Conservation (phyloP, 805 yeast species). For the Kazachstania psychrophila region DNA sequence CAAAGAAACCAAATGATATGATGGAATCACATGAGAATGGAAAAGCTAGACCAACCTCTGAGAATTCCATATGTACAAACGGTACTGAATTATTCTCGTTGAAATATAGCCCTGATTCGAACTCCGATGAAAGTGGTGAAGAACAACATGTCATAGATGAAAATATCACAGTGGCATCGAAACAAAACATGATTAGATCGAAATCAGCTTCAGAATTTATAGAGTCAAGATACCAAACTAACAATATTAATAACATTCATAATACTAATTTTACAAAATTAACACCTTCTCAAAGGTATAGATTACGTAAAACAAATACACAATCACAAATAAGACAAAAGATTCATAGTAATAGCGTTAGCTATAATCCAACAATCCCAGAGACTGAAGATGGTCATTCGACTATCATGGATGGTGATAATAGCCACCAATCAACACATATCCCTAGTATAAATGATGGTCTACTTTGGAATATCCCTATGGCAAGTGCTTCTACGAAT, state of each 20-base stretch:
- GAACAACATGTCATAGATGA: no score
- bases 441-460: constrained; percentile 8
- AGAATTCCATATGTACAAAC: constrained; percentile 22
- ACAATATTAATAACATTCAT: constrained; percentile 2
- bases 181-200: not conserved
- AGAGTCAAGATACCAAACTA: no score
- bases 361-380: no score
- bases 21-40: not conserved
- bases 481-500: constrained; percentile 27
- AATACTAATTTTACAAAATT: constrained; percentile 12
- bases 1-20: no score
- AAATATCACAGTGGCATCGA: not conserved
- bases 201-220: not conserved
- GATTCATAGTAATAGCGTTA: no score
- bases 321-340: constrained; percentile 24
- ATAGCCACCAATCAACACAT: no score
- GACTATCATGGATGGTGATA: no score
- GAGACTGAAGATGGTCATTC: no score
- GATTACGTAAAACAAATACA: constrained; percentile 31
- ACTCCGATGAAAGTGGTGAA: not conserved
- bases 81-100: constrained; percentile 21
- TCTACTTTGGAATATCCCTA: constrained; percentile 43
- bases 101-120: not conserved
- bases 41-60: constrained; percentile 22
- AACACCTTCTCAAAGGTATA: constrained; percentile 35